A percentile compares a stretch with the other conserved stretches of the same genome.
Evolutionary conservation across 2,329 filamentous ascomycete species (phyloP).

Genomic region (Curvularia verruculosa): DNA sequence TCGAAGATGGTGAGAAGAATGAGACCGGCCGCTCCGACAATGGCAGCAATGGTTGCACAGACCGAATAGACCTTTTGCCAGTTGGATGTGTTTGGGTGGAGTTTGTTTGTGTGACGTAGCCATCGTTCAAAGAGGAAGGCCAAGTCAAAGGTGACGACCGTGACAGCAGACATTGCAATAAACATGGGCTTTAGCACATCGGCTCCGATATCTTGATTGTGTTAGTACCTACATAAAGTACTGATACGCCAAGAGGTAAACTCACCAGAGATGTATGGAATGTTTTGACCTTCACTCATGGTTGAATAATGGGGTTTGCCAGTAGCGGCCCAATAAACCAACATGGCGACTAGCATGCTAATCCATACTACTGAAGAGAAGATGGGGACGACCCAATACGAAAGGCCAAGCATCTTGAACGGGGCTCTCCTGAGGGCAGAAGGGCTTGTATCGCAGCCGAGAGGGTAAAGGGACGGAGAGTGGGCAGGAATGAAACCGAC

Average conservation of each 20-base stretch:
- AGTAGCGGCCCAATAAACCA: conserved; percentile 71
- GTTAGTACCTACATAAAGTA: conserved; percentile 16
- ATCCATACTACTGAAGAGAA: conserved; percentile 62
- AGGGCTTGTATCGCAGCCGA: conserved; percentile 6
- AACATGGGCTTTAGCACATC: conserved; percentile 75
- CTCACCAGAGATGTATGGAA: conserved; percentile 74
- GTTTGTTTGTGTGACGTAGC: conserved; percentile 79
- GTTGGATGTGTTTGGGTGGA: conserved; percentile 73
- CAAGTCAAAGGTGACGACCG: conserved; percentile 79
- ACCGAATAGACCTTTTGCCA: conserved; percentile 68
- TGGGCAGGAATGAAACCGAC: conserved; percentile 1
- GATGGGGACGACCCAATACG: conserved; percentile 69
- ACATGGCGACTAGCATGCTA: conserved; percentile 70
- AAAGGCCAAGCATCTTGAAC: conserved; percentile 47
- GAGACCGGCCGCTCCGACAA: conserved; percentile 78
- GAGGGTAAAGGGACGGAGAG: conserved; percentile 11
- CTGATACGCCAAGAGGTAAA: background rate
- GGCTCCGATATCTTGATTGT: conserved; percentile 61
- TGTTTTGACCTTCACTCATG: conserved; percentile 63
- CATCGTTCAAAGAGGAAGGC: conserved; percentile 82
- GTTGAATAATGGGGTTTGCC: conserved; percentile 64
- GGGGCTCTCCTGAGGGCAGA: conserved; percentile 1
- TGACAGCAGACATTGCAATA: conserved; percentile 72
- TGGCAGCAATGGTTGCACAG: conserved; percentile 69
- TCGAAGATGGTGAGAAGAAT: conserved; percentile 88